These are phyloP conservation scores for Parafenestella ontariensis DNA, from an alignment of 2,329 filamentous ascomycete genomes.

Conservation along the genomic window DNA sequence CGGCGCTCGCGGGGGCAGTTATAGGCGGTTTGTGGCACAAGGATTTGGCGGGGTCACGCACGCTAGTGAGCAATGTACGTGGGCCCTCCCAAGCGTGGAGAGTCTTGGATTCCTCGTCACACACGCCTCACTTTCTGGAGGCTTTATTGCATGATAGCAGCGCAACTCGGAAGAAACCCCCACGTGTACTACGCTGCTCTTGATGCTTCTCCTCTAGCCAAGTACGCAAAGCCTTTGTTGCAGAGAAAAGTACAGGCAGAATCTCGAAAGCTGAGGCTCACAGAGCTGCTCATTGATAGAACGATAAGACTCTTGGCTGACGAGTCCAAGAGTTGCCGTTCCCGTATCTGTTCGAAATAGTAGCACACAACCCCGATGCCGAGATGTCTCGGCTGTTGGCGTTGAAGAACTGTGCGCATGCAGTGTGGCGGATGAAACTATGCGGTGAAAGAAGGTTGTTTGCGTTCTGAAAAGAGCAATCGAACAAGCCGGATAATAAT, in stretches of 20 bases:
- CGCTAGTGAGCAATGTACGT: slow-evolving; percentile 40
- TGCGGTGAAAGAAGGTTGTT: too few species aligned
- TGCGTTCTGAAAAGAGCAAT: slow-evolving; percentile 8
- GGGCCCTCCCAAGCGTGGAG: slow-evolving; percentile 37
- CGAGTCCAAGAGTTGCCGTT: slow-evolving; percentile 40
- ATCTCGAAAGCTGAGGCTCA: slow-evolving; percentile 8
- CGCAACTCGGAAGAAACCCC: not conserved
- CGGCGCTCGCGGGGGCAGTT: slow-evolving; percentile 38
- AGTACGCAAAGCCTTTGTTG: slow-evolving; percentile 3
- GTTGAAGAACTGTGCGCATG: slow-evolving; percentile 20
- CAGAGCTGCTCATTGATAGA: slow-evolving; percentile 13
- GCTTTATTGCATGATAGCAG: slow-evolving; percentile 1
- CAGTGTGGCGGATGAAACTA: too few species aligned
- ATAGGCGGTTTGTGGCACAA: slow-evolving; percentile 35
- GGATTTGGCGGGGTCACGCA: slow-evolving; percentile 39
- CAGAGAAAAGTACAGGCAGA: not conserved
- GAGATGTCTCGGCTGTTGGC: slow-evolving; percentile 36
- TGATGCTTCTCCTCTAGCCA: slow-evolving; percentile 4
- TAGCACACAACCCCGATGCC: slow-evolving; percentile 38
- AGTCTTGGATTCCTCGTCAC: slow-evolving; percentile 26
- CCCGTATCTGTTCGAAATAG: slow-evolving; percentile 22
- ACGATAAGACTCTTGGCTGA: slow-evolving; percentile 45
- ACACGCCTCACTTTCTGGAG: slow-evolving; percentile 24
- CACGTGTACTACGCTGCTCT: slow-evolving; percentile 1
- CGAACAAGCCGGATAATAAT: slow-evolving; percentile 1